phyloP scores from a whole-genome alignment of 148 eudicot genomes.

The Rhododendron ovatum region DNA sequence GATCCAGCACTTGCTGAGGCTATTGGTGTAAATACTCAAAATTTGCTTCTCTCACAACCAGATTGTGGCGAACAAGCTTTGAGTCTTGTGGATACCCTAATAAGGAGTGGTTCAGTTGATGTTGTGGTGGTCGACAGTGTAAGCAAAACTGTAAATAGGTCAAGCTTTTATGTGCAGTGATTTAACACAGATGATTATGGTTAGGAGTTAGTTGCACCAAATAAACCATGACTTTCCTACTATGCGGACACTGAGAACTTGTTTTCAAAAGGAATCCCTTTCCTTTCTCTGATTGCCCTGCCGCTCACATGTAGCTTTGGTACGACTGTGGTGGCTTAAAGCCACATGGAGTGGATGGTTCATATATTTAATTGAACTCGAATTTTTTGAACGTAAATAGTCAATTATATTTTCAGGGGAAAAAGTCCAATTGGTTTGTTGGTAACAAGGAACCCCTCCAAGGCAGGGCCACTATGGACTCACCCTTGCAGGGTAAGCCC shows the following conservation, averaged over 20 bases:
- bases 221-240: background rate
- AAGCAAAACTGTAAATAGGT: constrained; percentile 21
- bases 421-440: background rate
- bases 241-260: background rate
- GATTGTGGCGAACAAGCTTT: constrained; percentile 99
- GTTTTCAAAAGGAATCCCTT: background rate
- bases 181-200: background rate
- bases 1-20: constrained; percentile 82
- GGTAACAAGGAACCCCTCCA: background rate
- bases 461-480: background rate
- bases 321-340: background rate
- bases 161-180: constrained; percentile 1
- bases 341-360: background rate
- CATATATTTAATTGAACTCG: background rate
- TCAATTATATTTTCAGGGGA: background rate
- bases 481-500: background rate
- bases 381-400: background rate
- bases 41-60: constrained; percentile 96
- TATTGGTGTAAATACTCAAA: constrained; percentile 79
- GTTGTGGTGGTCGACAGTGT: constrained; percentile 99
- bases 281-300: background rate
- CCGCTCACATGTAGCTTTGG: background rate
- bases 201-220: background rate
- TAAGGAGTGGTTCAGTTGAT: constrained; percentile 93
- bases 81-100: constrained; percentile 87